These are phyloP conservation scores for Cornus suecica DNA, from an alignment of 148 eudicot genomes.

Conservation along the genomic window DNA sequence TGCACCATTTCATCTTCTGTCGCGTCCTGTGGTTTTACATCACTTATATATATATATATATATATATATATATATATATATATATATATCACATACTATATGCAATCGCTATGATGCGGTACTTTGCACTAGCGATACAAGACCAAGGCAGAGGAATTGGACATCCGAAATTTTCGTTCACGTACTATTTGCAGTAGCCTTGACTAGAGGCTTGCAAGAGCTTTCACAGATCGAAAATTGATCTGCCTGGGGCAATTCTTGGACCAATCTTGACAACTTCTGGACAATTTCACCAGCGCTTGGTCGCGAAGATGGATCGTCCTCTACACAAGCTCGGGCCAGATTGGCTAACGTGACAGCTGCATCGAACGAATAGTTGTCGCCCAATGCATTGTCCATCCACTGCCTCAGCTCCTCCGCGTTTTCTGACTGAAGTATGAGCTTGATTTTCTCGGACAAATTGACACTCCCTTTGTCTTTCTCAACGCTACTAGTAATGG, in stretches of 20 bases:
- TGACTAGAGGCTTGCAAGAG: conserved; percentile 36
- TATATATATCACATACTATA: no score
- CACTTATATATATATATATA: no score
- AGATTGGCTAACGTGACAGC: conserved; percentile 61
- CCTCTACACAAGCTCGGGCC: conserved; percentile 67
- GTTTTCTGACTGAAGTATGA: conserved; percentile 43
- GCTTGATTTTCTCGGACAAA: conserved; percentile 42
- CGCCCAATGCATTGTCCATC: conserved; percentile 76
- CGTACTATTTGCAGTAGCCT: conserved; percentile 11
- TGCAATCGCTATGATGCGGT: no score
- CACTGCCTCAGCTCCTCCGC: conserved; percentile 57
- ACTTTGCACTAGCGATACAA: no score
- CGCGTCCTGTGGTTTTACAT: no score
- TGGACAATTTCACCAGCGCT: conserved; percentile 74
- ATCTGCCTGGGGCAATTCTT: conserved; percentile 43
- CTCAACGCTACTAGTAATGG: conserved; percentile 24
- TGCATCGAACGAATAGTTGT: conserved; percentile 56
- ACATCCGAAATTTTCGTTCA: no score
- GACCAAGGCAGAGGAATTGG: no score
- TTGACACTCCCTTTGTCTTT: conserved; percentile 25
- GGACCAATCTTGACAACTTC: conserved; percentile 63
- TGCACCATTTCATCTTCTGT: no score
- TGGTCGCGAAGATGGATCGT: conserved; percentile 58
- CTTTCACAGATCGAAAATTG: conserved; percentile 32
- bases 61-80: no score